Base-by-base conservation (phyloP, 2,329 filamentous ascomycete genomes). In the Orbilia blumenaviensis region DNA sequence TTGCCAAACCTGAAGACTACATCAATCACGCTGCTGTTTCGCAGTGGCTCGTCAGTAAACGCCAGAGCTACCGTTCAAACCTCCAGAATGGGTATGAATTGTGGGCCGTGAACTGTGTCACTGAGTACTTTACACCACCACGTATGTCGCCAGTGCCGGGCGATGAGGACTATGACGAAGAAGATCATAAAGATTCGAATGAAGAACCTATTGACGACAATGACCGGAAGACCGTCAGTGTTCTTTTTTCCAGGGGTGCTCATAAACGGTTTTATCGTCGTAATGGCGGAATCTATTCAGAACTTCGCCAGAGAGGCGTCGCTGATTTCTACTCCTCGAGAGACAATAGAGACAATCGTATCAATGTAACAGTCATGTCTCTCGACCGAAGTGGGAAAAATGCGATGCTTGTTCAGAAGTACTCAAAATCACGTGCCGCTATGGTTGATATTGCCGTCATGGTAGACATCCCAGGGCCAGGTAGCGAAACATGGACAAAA, bases 301-400 rank as follows among this genome's bases (percentile, higher is more conserved):
- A 76, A 52, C 25, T 66, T 21, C 66, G 66, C 9, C 72, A 68
- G 36, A 52, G 63, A 21, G 64, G 64, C 7, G 38, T 60, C 18
- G 18, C 64, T 9, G 72, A 66, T 29, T 56, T 72, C 18, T 72
- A 72, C 21, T 63, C 56, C 29, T 48, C 60, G 6, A 56, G 67
- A 42, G 67, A 72, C 23, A 60, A 61, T 8, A 56, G 64, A 23
- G 64, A 76, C 23, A 63, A 76, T 36, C 72, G 72, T 9, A 76
- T 76, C 27, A 68, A 76, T 29, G 72, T 76, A 12, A 61, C 58
- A 12, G 48, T 69, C 14, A 69, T 66, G 54, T 69, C 64, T 21
- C 72, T 76, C 32, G 72, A 76, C 36, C 64, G 72, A 27, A 76
- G 72, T 29, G 72, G 72, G n/a, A 76, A 76, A 36, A 76, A 76